Conservation (phyloP, 306 rosid species). For the Echinosophora koreensis region DNA sequence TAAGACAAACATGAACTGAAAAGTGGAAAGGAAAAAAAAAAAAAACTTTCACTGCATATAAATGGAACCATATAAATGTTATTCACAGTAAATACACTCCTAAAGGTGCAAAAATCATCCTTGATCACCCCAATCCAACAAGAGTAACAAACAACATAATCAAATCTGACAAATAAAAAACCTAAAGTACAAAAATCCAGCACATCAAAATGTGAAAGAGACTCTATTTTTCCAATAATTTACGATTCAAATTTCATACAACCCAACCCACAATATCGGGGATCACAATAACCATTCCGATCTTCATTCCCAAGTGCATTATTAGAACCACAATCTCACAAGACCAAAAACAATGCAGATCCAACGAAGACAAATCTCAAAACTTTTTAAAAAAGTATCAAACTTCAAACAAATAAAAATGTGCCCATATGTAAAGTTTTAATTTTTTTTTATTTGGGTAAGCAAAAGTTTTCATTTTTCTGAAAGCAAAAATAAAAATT, state of each 20-base stretch:
- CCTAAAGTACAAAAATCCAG: neutral
- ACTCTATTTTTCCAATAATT: neutral
- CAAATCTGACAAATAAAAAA: neutral
- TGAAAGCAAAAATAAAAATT: neutral
- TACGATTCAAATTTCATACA: neutral
- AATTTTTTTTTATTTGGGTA: neutral
- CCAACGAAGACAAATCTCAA: neutral
- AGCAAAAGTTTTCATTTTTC: neutral
- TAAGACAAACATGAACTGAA: neutral
- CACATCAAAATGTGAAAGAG: slow-evolving; percentile 1
- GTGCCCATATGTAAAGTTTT: neutral
- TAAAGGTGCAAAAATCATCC: neutral
- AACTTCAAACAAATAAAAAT: neutral
- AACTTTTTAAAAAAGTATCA: neutral
- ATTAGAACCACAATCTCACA: neutral
- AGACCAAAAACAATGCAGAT: slow-evolving; percentile 31
- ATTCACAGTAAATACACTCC: too few species aligned
- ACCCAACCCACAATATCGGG: neutral
- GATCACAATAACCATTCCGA: slow-evolving; percentile 1
- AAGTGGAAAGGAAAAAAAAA: neutral
- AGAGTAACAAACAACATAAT: slow-evolving; percentile 1
- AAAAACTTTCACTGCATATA: neutral
- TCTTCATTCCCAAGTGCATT: slow-evolving; percentile 1
- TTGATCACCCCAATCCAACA: slow-evolving; percentile 6
- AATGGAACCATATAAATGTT: too few species aligned